Evolutionary conservation across 352 stramenopile genomes (phyloP).

Genomic region (Globisporangium spinosum): DNA sequence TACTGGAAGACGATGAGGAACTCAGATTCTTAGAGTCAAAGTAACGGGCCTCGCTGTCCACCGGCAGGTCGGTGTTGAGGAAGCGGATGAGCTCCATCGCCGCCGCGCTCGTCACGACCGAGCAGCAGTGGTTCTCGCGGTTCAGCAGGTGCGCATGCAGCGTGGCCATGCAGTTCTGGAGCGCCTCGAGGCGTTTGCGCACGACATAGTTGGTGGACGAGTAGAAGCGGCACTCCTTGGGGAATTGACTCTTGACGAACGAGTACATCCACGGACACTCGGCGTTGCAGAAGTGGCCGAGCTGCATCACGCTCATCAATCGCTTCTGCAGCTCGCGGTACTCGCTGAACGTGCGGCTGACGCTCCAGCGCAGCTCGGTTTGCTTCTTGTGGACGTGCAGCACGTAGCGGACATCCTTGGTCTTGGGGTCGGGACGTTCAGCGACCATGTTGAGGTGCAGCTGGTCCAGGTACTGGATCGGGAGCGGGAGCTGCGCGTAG

Average conservation of each 20-base stretch:
- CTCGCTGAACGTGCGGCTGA: conserved; percentile 19
- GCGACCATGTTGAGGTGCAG: not conserved
- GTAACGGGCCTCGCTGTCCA: conserved; percentile 9
- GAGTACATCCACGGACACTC: conserved; percentile 52
- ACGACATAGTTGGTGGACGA: conserved; percentile 19
- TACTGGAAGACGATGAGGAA: not conserved
- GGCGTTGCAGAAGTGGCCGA: conserved; percentile 50
- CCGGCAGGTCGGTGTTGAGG: conserved; percentile 30
- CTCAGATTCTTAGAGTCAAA: not conserved
- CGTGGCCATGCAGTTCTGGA: conserved; percentile 34
- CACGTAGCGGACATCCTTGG: conserved; percentile 8
- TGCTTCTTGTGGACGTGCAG: not conserved
- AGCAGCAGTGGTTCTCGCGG: conserved; percentile 39
- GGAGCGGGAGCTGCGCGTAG: not conserved
- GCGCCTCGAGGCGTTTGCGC: conserved; percentile 29
- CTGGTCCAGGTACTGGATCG: conserved; percentile 9
- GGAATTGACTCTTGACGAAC: conserved; percentile 41
- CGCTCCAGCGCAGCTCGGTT: not conserved
- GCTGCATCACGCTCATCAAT: conserved; percentile 35
- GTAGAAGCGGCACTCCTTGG: conserved; percentile 25
- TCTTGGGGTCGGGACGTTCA: not conserved
- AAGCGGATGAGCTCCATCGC: conserved; percentile 33
- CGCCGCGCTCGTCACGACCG: conserved; percentile 25
- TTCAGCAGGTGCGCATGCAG: conserved; percentile 37
- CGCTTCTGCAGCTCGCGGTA: conserved; percentile 37